phyloP scores from a whole-genome alignment of 176 grass and related monocot genomes.

The Zizania latifolia region DNA sequence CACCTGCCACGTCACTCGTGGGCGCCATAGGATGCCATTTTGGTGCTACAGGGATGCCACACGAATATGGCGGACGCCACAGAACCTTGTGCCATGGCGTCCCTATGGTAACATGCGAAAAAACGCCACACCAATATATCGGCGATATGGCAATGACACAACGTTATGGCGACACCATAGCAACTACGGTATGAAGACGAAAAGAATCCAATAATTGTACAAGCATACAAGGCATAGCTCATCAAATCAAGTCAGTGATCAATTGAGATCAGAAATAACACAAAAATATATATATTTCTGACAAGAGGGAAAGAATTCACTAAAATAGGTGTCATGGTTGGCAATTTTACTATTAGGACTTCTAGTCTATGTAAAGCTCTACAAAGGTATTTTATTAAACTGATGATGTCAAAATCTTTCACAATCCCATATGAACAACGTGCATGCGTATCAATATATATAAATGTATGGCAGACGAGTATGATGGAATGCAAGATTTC shows the following conservation, averaged over 20 bases:
- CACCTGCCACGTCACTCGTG: too few relatives aligned
- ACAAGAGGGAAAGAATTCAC: not conserved
- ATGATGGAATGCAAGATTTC: not conserved
- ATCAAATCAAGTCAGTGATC: not conserved
- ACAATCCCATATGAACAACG: too few relatives aligned
- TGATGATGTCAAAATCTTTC: not conserved
- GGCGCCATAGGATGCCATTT: too few relatives aligned
- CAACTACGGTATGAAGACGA: too few relatives aligned
- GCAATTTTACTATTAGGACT: constrained; percentile 1
- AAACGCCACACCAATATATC: too few relatives aligned
- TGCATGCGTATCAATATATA: too few relatives aligned
- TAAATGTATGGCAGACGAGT: not conserved
- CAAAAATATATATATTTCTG: not conserved
- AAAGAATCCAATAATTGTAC: not conserved
- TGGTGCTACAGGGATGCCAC: too few relatives aligned
- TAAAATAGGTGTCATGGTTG: not conserved
- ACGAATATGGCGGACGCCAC: too few relatives aligned
- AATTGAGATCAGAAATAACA: not conserved
- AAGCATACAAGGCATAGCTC: not conserved
- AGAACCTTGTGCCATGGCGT: too few relatives aligned
- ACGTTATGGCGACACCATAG: too few relatives aligned
- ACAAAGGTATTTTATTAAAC: not conserved
- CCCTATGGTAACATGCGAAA: too few relatives aligned
- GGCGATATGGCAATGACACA: too few relatives aligned
- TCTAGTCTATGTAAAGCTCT: not conserved